Evolutionary conservation across 1,284 basidiomycete species (phyloP), one percentile per base, ranked within the genome.

Genomic region (Apiotrichum gamsii): DNA sequence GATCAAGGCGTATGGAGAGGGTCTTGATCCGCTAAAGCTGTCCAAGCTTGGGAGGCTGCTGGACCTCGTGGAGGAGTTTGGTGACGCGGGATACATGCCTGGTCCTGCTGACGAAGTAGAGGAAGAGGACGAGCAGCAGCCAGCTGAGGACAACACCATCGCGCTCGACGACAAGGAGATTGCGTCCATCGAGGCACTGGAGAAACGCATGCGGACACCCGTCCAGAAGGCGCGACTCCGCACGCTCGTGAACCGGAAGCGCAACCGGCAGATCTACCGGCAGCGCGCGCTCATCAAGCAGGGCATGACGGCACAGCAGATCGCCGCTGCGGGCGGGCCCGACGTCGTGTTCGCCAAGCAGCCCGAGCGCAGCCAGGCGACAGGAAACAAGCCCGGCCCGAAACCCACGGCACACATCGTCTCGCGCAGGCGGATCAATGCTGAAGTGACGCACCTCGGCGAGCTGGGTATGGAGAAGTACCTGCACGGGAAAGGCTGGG

Each of bases 241-340:
- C 18, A 49, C 23, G 2, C 49, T 65, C 15, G 23, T 39, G 4
- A 58, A 60, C 19, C 45, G 59, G 19, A 50, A 54, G 18, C 39
- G 49, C 2, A 53, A 43, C 30, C 50, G 67, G 19, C 55, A 58
- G 25, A 46, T 39, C 29, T 59, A 61, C 19, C 51, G 67, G 14
- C 45, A 44, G 2, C 50, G 51, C 18, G 49, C 48, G 41, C 52
- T 66, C 16, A 8, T 54, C 11, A 41, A 52, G 4, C 55, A 49
- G 24, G 67, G 65, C 0, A 51, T 60, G 49, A 61, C 52, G 4
- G 42, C 39, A 16, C 48, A 52, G 25, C 50, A 56, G 43, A 62
- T 67, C 13, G 48, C 49, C 8, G 25, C 19, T 3, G 45, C 35
- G 11, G 63, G 65, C 11, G 65, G 63, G 8, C 56, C 60, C 1